Conservation (phyloP, 495 filamentous ascomycete genomes). For the Jackrogersella multiformis region DNA sequence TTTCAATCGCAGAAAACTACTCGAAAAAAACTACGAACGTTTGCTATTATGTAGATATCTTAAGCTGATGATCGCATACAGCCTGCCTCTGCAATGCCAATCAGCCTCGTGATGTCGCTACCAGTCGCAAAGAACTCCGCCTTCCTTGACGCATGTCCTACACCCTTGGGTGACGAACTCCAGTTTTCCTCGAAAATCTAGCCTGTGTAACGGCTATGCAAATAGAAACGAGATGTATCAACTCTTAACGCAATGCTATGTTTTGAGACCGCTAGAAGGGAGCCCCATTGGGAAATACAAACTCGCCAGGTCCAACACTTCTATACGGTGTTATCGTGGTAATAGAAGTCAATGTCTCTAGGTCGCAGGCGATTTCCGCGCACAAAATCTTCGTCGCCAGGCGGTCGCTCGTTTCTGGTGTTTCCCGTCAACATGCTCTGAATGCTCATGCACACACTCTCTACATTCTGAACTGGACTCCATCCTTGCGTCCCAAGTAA, state of each 20-base stretch:
- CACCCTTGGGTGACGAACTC: conserved; percentile 31
- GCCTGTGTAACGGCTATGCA: conserved; percentile 33
- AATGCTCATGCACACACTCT: conserved; percentile 96
- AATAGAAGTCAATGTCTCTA: conserved; percentile 86
- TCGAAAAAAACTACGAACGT: not conserved
- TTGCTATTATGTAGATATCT: conserved; percentile 12
- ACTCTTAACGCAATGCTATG: conserved; percentile 18
- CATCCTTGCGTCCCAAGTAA: conserved; percentile 87
- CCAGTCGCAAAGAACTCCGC: conserved; percentile 25
- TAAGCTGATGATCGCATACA: conserved; percentile 11
- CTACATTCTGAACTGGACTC: conserved; percentile 96
- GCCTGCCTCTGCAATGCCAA: conserved; percentile 22
- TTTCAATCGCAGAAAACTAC: not conserved
- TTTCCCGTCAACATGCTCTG: conserved; percentile 99
- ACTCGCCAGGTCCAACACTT: not conserved
- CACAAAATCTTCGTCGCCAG: conserved; percentile 87
- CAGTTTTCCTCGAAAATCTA: conserved; percentile 20
- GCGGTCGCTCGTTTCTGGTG: conserved; percentile 84
- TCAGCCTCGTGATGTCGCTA: conserved; percentile 11
- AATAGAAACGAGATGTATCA: conserved; percentile 31
- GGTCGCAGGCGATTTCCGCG: conserved; percentile 77
- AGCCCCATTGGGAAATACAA: not conserved
- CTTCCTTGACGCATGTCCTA: conserved; percentile 13
- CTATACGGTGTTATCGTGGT: conserved; percentile 86
- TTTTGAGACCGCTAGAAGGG: conserved; percentile 5